Evolutionary conservation across 78 protist species (phyloP).

Genomic region (Dictyostelium discoideum): dicty_2.7 NC_007088.5:5859001-5859500

Average conservation of each 20-base stretch:
- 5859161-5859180: constrained; percentile 58
- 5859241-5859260: constrained; percentile 14
- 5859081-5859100: background rate
- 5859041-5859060: background rate
- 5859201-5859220: constrained; percentile 81
- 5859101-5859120: background rate
- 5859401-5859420: background rate
- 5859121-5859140: background rate
- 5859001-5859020: background rate
- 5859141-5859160: constrained; percentile 34
- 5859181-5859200: constrained; percentile 64
- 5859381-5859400: background rate
- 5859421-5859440: background rate
- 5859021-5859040: background rate
- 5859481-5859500: constrained; percentile 31
- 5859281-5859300: constrained; percentile 39
- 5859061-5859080: background rate
- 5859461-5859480: constrained; percentile 31
- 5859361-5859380: background rate
- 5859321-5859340: background rate
- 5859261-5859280: background rate
- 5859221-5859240: constrained; percentile 62
- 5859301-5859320: background rate
- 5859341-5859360: background rate
- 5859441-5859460: constrained; percentile 21